A percentile compares a stretch with the other conserved stretches of the same genome.
Conservation (phyloP, 352 stramenopile genomes). For the Phytophthora ramorum region DNA sequence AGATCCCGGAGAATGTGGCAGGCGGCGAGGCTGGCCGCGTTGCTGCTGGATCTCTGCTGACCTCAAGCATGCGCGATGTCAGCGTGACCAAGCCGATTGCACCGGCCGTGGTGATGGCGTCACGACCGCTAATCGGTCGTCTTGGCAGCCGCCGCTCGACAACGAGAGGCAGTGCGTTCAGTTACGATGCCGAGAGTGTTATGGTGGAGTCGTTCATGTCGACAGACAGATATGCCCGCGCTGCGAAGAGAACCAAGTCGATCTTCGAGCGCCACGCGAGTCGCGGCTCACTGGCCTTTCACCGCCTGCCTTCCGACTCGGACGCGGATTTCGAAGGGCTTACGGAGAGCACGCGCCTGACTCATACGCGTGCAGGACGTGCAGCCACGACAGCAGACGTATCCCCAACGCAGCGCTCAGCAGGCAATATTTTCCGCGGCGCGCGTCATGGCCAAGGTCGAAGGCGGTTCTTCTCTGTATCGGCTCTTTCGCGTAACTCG, state of each 20-base stretch:
- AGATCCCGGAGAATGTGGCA: slow-evolving; percentile 59
- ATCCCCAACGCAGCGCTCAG: slow-evolving; percentile 37
- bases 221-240: slow-evolving; percentile 64
- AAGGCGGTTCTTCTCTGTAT: slow-evolving; percentile 60
- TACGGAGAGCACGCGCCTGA: slow-evolving; percentile 1
- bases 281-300: slow-evolving; percentile 85
- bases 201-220: slow-evolving; percentile 92
- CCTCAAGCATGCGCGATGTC: slow-evolving; percentile 32
- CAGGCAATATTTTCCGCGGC: slow-evolving; percentile 72
- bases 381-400: slow-evolving; percentile 31
- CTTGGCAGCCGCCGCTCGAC: slow-evolving; percentile 41
- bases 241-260: slow-evolving; percentile 50
- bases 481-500: slow-evolving; percentile 15
- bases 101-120: slow-evolving; percentile 38
- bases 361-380: slow-evolving; percentile 8
- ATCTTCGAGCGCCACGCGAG: slow-evolving; percentile 86
- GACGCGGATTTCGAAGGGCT: slow-evolving; percentile 27
- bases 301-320: slow-evolving; percentile 48
- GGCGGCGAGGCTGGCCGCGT: slow-evolving; percentile 38
- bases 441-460: slow-evolving; percentile 62
- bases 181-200: slow-evolving; percentile 89
- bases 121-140: slow-evolving; percentile 34
- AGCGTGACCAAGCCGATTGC: slow-evolving; percentile 39
- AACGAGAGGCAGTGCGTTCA: slow-evolving; percentile 83
- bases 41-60: slow-evolving; percentile 26